These are phyloP conservation scores for Symbiodinium pilosum DNA, from an alignment of 73 alveolate genomes.

Conservation along the genomic window DNA sequence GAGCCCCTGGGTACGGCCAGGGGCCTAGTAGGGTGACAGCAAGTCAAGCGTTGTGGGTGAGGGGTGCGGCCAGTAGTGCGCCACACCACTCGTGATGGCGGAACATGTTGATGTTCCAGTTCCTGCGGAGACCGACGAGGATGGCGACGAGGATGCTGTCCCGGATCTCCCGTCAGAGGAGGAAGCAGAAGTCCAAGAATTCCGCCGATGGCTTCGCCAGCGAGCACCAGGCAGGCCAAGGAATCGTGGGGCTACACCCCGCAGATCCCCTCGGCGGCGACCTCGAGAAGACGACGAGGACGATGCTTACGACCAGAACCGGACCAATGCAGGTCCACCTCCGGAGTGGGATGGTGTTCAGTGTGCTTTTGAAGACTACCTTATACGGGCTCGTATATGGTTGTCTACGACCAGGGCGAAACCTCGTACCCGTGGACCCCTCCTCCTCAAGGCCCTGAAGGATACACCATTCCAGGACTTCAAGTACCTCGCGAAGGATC, in stretches of 20 bases:
- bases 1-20: neutral
- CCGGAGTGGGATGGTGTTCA: constrained; percentile 19
- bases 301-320: neutral
- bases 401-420: neutral
- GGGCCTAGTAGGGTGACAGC: neutral
- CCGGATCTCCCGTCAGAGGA: neutral
- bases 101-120: neutral
- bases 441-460: neutral
- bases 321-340: neutral
- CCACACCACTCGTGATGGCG: neutral
- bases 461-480: neutral
- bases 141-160: neutral
- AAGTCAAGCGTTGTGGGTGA: neutral
- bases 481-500: constrained; percentile 3
- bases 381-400: neutral
- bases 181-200: neutral
- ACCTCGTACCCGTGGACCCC: constrained; percentile 6
- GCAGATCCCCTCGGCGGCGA: neutral
- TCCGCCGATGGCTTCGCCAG: neutral
- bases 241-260: neutral
- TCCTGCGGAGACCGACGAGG: neutral
- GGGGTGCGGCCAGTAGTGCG: neutral
- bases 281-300: neutral
- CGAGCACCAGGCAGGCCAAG: neutral
- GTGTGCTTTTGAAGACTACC: constrained; percentile 2